Percentiles rank a stretch among this genome's conserved stretches.
phyloP scores from a whole-genome alignment of 495 filamentous ascomycete genomes.

The Hypoxylon intermedium region DNA sequence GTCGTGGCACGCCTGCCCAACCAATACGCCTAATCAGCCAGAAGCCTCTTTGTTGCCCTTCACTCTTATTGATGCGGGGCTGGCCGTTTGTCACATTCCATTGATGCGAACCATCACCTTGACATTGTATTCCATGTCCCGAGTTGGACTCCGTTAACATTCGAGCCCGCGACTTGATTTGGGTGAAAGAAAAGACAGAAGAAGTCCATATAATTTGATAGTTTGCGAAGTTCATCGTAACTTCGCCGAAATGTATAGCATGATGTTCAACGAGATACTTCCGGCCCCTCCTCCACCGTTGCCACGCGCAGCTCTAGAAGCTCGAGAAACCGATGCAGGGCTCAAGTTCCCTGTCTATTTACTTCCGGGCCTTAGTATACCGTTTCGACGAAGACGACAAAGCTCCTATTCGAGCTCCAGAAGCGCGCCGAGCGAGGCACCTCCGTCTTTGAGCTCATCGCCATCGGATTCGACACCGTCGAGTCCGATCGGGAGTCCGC shows the following conservation, averaged over 20 bases:
- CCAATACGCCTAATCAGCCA: slow-evolving; percentile 4
- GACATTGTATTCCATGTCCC: neutral
- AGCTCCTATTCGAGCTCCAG: slow-evolving; percentile 8
- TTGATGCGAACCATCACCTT: slow-evolving; percentile 7
- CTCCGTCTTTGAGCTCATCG: slow-evolving; percentile 44
- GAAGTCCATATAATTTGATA: neutral
- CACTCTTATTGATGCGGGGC: slow-evolving; percentile 29
- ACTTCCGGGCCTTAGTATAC: slow-evolving; percentile 54
- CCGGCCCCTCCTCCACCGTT: slow-evolving; percentile 26
- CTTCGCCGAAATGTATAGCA: slow-evolving; percentile 28
- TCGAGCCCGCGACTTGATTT: neutral
- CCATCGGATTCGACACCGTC: slow-evolving; percentile 41
- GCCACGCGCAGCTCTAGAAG: no score
- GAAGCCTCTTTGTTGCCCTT: slow-evolving; percentile 3
- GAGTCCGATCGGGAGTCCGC: slow-evolving; percentile 12
- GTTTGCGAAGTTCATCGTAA: neutral
- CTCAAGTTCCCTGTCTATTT: slow-evolving; percentile 54
- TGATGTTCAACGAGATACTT: slow-evolving; percentile 35
- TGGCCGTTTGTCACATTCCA: slow-evolving; percentile 3
- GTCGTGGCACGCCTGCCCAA: slow-evolving; percentile 25
- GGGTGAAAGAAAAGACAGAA: neutral
- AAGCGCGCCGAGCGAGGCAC: slow-evolving; percentile 13
- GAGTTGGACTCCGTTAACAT: slow-evolving; percentile 16
- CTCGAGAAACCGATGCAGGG: slow-evolving; percentile 19
- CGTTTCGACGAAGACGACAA: slow-evolving; percentile 50